phyloP scores from a whole-genome alignment of 352 stramenopile species.

The Globisporangium alternatum region DNA sequence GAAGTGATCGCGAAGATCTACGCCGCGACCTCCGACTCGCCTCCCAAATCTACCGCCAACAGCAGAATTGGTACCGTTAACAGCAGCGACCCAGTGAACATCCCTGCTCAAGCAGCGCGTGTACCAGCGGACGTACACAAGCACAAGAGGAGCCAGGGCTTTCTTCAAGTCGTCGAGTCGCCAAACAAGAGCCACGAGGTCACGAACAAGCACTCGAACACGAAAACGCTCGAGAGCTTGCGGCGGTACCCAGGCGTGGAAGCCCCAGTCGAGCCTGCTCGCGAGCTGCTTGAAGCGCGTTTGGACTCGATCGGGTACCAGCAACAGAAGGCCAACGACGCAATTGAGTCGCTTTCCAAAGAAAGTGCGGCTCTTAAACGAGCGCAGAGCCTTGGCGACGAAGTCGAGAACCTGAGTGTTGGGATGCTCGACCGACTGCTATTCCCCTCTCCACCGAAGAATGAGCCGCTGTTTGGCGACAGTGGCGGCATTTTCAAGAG shows the following conservation, averaged over 20 bases:
- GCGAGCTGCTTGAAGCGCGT: conserved; percentile 40
- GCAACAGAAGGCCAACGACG: conserved; percentile 25
- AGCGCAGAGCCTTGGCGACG: not conserved
- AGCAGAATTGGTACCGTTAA: not conserved
- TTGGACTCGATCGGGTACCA: conserved; percentile 57
- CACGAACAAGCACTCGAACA: conserved; percentile 10
- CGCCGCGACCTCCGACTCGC: conserved; percentile 24
- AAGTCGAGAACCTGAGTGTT: conserved; percentile 4
- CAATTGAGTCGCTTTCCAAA: conserved; percentile 36
- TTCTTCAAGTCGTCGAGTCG: not conserved
- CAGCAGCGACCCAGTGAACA: conserved; percentile 3
- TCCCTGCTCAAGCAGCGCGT: not conserved
- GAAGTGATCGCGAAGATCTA: conserved; percentile 81
- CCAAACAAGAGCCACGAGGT: conserved; percentile 7
- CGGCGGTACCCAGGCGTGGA: conserved; percentile 27
- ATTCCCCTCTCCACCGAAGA: conserved; percentile 31
- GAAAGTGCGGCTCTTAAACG: conserved; percentile 16
- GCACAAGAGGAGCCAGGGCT: conserved; percentile 2
- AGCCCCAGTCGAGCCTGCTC: conserved; percentile 30
- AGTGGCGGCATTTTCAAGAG: not conserved
- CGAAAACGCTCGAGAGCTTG: conserved; percentile 19
- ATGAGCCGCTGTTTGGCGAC: conserved; percentile 18
- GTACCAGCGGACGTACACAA: conserved; percentile 4
- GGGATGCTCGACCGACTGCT: conserved; percentile 21
- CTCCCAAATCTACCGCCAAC: conserved; percentile 5